Percentiles rank a stretch among this genome's conserved stretches.
These are phyloP conservation scores for Gaeumannomyces sp. DNA, from an alignment of 2,329 filamentous ascomycete species.

Conservation along the genomic window DNA sequence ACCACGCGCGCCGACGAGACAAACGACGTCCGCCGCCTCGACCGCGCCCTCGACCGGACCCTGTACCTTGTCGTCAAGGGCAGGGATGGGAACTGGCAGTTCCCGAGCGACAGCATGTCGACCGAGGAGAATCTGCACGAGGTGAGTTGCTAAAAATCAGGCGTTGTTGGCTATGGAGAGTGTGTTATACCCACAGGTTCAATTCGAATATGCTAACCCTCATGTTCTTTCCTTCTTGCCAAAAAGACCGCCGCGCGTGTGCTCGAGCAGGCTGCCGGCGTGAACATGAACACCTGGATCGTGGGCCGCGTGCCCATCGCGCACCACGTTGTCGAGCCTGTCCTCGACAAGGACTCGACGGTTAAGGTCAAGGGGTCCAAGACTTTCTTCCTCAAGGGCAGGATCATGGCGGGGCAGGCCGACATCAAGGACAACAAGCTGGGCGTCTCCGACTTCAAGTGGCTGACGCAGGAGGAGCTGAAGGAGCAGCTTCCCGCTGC, in stretches of 20 bases:
- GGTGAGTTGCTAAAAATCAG: slow-evolving; percentile 45
- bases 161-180: too few relatives aligned
- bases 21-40: slow-evolving; percentile 70
- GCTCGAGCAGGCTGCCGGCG: slow-evolving; percentile 68
- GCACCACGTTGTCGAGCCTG: slow-evolving; percentile 58
- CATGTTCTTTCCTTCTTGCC: background rate
- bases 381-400: slow-evolving; percentile 91
- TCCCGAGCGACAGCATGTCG: slow-evolving; percentile 66
- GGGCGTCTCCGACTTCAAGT: slow-evolving; percentile 78
- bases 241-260: slow-evolving; percentile 73
- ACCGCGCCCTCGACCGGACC: slow-evolving; percentile 72
- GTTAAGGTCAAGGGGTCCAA: slow-evolving; percentile 42
- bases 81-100: slow-evolving; percentile 68
- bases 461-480: slow-evolving; percentile 88
- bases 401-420: slow-evolving; percentile 96
- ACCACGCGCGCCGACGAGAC: slow-evolving; percentile 67
- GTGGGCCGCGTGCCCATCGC: slow-evolving; percentile 87
- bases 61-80: slow-evolving; percentile 82
- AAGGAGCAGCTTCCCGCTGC: slow-evolving; percentile 54
- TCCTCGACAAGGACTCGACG: slow-evolving; percentile 28
- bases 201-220: background rate
- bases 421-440: slow-evolving; percentile 66
- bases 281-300: slow-evolving; percentile 99
- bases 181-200: slow-evolving; percentile 15
- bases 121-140: slow-evolving; percentile 72